Evolutionary conservation across 208 protist species (phyloP).

Genomic region (Phytomonas francai): DNA sequence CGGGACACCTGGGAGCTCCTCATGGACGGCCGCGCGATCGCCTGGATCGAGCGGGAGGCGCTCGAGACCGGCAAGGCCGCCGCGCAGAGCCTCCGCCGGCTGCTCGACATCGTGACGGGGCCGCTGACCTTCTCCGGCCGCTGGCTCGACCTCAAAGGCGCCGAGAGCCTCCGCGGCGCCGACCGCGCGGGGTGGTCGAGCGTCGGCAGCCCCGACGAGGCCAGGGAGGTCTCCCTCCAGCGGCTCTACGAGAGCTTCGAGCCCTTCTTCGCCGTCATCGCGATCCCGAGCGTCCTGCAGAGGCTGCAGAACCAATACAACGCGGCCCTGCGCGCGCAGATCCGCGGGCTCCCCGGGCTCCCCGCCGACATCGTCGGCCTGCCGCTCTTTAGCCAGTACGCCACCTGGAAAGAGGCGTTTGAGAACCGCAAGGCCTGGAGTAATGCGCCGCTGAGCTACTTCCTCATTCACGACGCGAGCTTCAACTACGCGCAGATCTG

Average conservation of each 20-base stretch:
- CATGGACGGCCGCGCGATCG: conserved; percentile 78
- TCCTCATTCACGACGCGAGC: conserved; percentile 72
- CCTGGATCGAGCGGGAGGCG: conserved; percentile 80
- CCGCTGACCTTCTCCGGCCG: neutral
- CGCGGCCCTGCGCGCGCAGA: conserved; percentile 23
- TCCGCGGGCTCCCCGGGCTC: conserved; percentile 7
- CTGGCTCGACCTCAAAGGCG: neutral
- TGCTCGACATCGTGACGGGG: conserved; percentile 54
- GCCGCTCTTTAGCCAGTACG: conserved; percentile 77
- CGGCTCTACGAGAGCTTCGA: conserved; percentile 67
- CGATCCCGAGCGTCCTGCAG: conserved; percentile 31
- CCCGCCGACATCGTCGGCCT: conserved; percentile 50
- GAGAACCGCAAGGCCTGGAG: conserved; percentile 62
- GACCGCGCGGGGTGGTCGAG: neutral
- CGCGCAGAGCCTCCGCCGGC: conserved; percentile 50
- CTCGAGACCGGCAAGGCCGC: conserved; percentile 47
- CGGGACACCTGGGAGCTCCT: conserved; percentile 75
- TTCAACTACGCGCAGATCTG: conserved; percentile 79
- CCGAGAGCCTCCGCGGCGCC: neutral
- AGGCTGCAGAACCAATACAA: conserved; percentile 28
- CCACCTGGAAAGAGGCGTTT: conserved; percentile 78
- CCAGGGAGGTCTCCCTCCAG: conserved; percentile 15
- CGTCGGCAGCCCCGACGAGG: neutral
- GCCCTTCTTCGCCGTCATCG: conserved; percentile 80
- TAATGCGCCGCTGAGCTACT: conserved; percentile 71